A percentile compares a stretch with the other conserved stretches of the same genome.
Conservation (phyloP, 495 filamentous ascomycete genomes). For the Neurospora discreta region DNA sequence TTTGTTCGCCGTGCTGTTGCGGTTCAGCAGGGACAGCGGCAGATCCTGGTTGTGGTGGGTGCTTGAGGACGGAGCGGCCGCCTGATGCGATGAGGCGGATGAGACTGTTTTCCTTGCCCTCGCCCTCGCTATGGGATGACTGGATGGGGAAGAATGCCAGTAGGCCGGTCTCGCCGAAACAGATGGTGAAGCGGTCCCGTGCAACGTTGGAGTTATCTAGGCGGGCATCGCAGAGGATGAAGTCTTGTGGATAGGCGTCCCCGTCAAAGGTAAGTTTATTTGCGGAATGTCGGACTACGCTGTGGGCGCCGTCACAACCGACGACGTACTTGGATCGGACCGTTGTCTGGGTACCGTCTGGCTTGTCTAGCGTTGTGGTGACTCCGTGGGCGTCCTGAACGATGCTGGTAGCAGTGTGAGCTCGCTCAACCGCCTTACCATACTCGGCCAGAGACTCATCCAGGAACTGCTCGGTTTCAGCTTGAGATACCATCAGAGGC, state of each 20-base stretch:
- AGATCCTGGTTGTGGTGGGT: neutral
- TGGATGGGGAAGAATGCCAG: conserved; percentile 22
- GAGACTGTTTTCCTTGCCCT: conserved; percentile 3
- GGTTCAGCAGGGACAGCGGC: too few relatives aligned
- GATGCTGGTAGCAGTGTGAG: conserved; percentile 22
- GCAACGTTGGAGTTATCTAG: conserved; percentile 21
- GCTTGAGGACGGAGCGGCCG: neutral
- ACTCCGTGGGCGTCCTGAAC: conserved; percentile 25
- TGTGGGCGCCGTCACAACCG: conserved; percentile 37
- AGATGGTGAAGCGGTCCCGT: conserved; percentile 15
- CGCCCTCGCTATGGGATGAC: neutral
- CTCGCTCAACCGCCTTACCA: conserved; percentile 23
- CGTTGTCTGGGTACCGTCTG: conserved; percentile 11
- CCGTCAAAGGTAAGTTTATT: conserved; percentile 32
- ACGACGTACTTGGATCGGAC: conserved; percentile 31
- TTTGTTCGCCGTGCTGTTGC: neutral
- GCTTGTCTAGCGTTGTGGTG: conserved; percentile 14
- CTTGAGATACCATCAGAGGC: conserved; percentile 31
- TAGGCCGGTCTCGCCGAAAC: conserved; percentile 15
- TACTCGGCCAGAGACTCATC: conserved; percentile 24
- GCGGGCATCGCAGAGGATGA: conserved; percentile 34
- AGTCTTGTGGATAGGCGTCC: conserved; percentile 28
- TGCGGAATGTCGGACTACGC: conserved; percentile 27
- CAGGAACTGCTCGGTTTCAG: conserved; percentile 29
- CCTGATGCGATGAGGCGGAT: conserved; percentile 23